Conservation (phyloP, 371 early-diverging fungal species). For the Haplosporangium sp. region DNA sequence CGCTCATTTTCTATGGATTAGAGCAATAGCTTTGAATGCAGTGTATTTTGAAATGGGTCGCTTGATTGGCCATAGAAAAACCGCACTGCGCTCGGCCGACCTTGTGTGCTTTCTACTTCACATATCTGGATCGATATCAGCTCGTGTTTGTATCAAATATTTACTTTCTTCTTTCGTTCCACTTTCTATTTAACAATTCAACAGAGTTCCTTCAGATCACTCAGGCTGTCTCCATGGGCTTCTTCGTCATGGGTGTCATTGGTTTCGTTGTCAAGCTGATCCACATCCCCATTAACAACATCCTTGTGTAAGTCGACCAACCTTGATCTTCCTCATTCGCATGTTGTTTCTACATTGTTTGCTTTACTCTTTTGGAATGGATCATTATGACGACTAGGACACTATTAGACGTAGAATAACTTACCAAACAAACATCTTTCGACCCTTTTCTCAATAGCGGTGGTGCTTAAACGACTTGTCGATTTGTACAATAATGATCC, state of each 20-base stretch:
- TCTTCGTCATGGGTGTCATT: constrained; percentile 97
- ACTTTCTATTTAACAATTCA: neutral
- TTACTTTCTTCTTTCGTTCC: neutral
- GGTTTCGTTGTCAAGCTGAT: constrained; percentile 98
- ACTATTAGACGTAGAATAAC: no score
- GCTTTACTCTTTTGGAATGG: no score
- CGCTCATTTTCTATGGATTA: no score
- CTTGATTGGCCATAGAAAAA: no score
- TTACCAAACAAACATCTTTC: neutral
- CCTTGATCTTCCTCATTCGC: neutral
- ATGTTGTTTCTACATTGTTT: neutral
- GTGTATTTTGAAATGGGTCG: no score
- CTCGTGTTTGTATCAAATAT: neutral
- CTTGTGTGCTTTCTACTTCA: neutral
- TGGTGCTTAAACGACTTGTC: constrained; percentile 51
- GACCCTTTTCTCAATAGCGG: constrained; percentile 32
- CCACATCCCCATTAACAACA: constrained; percentile 99
- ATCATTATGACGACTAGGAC: no score
- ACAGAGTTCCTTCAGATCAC: constrained; percentile 94
- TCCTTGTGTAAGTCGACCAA: constrained; percentile 81
- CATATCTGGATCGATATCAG: neutral
- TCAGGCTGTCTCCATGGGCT: constrained; percentile 95
- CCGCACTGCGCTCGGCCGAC: no score
- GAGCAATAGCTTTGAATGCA: no score
- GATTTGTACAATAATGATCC: constrained; percentile 23